Conservation (phyloP, 225 moss, liverwort and hornwort genomes). For the Bryum argenteum region DNA sequence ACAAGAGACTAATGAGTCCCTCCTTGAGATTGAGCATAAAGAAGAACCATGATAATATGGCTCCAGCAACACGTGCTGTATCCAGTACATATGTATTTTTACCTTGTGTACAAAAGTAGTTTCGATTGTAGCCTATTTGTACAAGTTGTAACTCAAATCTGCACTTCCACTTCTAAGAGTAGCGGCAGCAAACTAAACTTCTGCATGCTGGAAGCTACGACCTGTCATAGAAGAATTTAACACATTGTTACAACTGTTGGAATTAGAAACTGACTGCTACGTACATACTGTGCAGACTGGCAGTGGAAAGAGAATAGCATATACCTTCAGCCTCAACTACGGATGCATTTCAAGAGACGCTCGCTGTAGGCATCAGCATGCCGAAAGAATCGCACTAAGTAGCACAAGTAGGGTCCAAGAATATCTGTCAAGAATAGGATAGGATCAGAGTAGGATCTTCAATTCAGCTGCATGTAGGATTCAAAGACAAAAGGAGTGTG, state of each 20-base stretch:
- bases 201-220: constrained; percentile 34
- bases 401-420: constrained; percentile 36
- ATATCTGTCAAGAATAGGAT: constrained; percentile 29
- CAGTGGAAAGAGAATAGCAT: background rate
- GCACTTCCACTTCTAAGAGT: constrained; percentile 26
- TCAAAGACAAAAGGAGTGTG: background rate
- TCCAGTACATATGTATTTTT: background rate
- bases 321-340: constrained; percentile 38
- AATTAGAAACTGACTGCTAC: background rate
- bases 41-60: constrained; percentile 29
- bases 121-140: constrained; percentile 18
- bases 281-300: background rate
- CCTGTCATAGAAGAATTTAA: constrained; percentile 21
- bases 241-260: background rate
- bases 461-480: background rate
- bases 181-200: constrained; percentile 31
- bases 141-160: constrained; percentile 28
- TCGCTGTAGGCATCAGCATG: constrained; percentile 33
- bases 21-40: constrained; percentile 25
- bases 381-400: constrained; percentile 32
- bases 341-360: constrained; percentile 23
- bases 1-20: constrained; percentile 32
- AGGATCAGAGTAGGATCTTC: background rate
- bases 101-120: constrained; percentile 18
- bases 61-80: constrained; percentile 25